A percentile compares a stretch with the other conserved stretches of the same genome.
phyloP scores from a whole-genome alignment of 768 basidiomycete genomes.

The Collybia mongolica region DNA sequence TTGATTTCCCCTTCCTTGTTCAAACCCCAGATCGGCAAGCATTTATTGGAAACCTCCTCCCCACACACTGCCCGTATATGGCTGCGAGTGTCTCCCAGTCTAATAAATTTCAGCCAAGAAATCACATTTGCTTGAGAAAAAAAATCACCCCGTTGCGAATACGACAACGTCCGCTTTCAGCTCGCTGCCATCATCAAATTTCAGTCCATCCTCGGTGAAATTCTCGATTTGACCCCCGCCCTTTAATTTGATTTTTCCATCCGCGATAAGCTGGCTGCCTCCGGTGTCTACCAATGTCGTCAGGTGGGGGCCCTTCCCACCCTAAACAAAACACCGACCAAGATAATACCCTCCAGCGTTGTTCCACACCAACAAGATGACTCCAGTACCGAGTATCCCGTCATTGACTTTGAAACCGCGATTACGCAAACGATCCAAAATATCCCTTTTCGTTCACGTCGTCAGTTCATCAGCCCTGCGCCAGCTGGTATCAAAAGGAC shows the following conservation, averaged over 20 bases:
- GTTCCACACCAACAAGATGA: constrained; percentile 43
- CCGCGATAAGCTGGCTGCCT: constrained; percentile 52
- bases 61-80: constrained; percentile 46
- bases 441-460: constrained; percentile 26
- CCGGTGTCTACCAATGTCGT: constrained; percentile 40
- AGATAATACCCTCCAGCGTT: constrained; percentile 68
- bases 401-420: constrained; percentile 55
- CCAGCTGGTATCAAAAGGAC: constrained; percentile 6
- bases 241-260: constrained; percentile 72
- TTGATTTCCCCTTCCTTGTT: constrained; percentile 63
- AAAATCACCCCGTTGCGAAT: constrained; percentile 44
- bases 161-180: constrained; percentile 49
- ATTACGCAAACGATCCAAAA: constrained; percentile 54
- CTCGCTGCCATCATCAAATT: constrained; percentile 44
- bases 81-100: constrained; percentile 43
- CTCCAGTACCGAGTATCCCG: constrained; percentile 52
- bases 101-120: neutral
- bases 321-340: constrained; percentile 31
- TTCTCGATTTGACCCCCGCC: constrained; percentile 44
- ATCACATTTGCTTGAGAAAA: neutral
- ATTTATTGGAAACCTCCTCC: constrained; percentile 37
- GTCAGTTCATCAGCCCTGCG: too few species aligned
- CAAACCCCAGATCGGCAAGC: constrained; percentile 64
- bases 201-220: constrained; percentile 39
- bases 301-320: too few species aligned